Conservation (phyloP, 495 filamentous ascomycete genomes). For the Durotheca rogersii region DNA sequence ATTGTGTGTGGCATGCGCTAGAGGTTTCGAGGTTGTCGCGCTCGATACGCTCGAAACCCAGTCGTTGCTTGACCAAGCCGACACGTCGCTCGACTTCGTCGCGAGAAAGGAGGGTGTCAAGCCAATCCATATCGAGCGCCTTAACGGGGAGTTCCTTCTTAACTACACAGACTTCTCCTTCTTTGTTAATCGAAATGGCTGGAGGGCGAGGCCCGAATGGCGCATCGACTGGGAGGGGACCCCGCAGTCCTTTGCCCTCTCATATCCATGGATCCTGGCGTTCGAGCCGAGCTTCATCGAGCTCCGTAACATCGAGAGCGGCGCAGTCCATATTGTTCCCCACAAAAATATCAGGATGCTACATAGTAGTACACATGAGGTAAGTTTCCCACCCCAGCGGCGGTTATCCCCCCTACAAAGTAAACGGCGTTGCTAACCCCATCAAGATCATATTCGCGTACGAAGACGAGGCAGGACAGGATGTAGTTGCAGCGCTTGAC, state of each 20-base stretch:
- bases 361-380: conserved; percentile 94
- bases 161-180: conserved; percentile 99
- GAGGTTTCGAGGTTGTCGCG: conserved; percentile 95
- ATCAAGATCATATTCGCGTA: conserved; percentile 68
- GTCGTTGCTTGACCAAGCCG: conserved; percentile 93
- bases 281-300: conserved; percentile 99
- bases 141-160: conserved; percentile 94
- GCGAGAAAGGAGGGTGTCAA: conserved; percentile 87
- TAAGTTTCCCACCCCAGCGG: conserved; percentile 55
- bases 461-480: conserved; percentile 92
- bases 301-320: conserved; percentile 89
- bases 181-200: conserved; percentile 98
- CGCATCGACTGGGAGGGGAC: conserved; percentile 95
- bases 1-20: conserved; percentile 90
- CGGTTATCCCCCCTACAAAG: no score
- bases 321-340: conserved; percentile 90
- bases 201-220: conserved; percentile 95
- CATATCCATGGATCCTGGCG: conserved; percentile 91
- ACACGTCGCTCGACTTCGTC: conserved; percentile 97
- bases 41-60: conserved; percentile 97
- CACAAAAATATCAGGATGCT: conserved; percentile 96
- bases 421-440: conserved; percentile 15
- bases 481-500: conserved; percentile 92
- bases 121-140: conserved; percentile 96
- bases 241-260: conserved; percentile 87